phyloP scores from a whole-genome alignment of 768 basidiomycete genomes.

The Coprinopsis strossmayeri region DNA sequence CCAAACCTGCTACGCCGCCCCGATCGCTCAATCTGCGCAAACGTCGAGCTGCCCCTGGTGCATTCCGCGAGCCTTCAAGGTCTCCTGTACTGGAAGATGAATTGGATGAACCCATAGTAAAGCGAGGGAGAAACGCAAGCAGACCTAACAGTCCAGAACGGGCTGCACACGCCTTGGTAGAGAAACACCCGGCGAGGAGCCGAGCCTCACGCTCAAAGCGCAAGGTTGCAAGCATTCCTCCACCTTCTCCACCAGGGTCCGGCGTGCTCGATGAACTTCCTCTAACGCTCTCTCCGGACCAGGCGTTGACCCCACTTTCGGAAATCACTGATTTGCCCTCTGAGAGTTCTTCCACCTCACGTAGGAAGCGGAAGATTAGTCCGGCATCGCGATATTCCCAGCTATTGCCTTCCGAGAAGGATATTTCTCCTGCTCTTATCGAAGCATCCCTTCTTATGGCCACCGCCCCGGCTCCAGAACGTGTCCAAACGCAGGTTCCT shows the following conservation, averaged over 20 bases:
- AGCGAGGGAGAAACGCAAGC: background rate
- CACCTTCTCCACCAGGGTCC: background rate
- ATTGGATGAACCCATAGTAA: conserved; percentile 19
- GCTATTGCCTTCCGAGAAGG: background rate
- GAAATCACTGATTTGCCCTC: conserved; percentile 1
- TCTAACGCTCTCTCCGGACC: background rate
- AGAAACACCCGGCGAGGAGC: background rate
- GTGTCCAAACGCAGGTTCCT: background rate
- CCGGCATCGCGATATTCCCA: conserved; percentile 8
- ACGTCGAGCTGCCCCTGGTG: conserved; percentile 23
- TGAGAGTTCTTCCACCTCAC: background rate
- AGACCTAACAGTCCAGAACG: conserved; percentile 3
- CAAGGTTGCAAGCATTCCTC: background rate
- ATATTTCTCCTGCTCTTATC: background rate
- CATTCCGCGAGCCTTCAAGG: conserved; percentile 20
- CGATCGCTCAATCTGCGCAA: conserved; percentile 27
- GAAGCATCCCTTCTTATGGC: conserved; percentile 5
- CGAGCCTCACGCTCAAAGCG: background rate
- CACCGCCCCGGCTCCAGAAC: background rate
- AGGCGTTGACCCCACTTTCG: conserved; percentile 2
- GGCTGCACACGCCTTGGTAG: background rate
- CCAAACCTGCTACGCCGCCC: conserved; percentile 21
- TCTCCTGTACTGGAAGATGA: conserved; percentile 20
- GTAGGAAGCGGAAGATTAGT: conserved; percentile 9
- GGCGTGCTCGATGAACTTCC: background rate